A percentile compares a stretch with the other conserved stretches of the same genome.
These are phyloP conservation scores for Parasitella parasitica DNA, from an alignment of 371 early-diverging fungal species.

Conservation along the genomic window DNA sequence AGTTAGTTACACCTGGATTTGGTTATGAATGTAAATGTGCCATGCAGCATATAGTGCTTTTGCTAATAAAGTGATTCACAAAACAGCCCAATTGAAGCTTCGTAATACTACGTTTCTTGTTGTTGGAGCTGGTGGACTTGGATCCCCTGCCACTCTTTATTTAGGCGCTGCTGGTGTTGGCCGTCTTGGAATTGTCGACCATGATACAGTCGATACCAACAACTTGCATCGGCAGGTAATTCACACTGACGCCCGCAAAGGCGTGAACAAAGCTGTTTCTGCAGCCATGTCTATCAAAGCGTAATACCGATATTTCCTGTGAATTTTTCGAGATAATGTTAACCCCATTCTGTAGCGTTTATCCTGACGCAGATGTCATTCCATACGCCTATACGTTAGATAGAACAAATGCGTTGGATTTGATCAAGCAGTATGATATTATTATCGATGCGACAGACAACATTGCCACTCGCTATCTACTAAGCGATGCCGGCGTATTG, in stretches of 20 bases:
- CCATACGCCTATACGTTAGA: conserved; percentile 61
- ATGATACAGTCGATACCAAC: conserved; percentile 91
- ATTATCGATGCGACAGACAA: conserved; percentile 97
- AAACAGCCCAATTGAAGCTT: conserved; percentile 85
- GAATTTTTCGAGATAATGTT: not conserved
- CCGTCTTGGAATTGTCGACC: conserved; percentile 92
- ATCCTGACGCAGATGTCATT: conserved; percentile 54
- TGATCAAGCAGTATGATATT: conserved; percentile 78
- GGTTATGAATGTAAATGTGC: conserved; percentile 69
- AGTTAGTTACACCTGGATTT: conserved; percentile 87
- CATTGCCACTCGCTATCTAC: conserved; percentile 93
- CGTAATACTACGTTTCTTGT: conserved; percentile 79
- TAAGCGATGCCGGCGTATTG: conserved; percentile 94
- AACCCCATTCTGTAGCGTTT: conserved; percentile 38
- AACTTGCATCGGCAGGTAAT: conserved; percentile 98
- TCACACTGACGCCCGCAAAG: conserved; percentile 78
- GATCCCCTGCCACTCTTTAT: conserved; percentile 90
- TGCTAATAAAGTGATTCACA: too few relatives aligned
- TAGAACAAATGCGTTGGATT: conserved; percentile 65
- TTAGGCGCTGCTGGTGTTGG: conserved; percentile 93
- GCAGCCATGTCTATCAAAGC: conserved; percentile 66
- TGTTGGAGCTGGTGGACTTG: conserved; percentile 98
- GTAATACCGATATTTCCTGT: too few relatives aligned
- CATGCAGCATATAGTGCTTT: too few relatives aligned
- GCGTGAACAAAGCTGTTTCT: conserved; percentile 79